A percentile compares a stretch with the other conserved stretches of the same genome.
Conservation (phyloP, 176 grass and related monocot genomes). For the Avena atlantica region DNA sequence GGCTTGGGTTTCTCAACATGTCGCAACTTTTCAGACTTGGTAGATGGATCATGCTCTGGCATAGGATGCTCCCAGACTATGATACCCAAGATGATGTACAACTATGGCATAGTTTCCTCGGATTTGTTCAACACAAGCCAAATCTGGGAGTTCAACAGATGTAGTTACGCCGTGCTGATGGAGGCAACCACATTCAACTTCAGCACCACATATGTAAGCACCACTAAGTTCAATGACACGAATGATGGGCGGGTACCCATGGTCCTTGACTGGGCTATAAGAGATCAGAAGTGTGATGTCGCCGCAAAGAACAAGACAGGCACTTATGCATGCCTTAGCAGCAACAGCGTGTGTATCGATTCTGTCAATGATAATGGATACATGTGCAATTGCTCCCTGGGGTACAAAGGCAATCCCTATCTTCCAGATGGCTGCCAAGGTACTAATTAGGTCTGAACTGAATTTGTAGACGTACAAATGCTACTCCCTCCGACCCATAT, state of each 20-base stretch:
- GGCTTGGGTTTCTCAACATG: conserved; percentile 45
- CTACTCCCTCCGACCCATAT: too few species aligned
- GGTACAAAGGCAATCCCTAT: conserved; percentile 32
- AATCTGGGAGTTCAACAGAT: background rate
- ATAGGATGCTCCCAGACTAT: conserved; percentile 44
- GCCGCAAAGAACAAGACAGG: background rate
- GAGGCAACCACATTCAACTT: conserved; percentile 8
- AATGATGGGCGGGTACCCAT: rapidly evolving
- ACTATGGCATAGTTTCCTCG: rapidly evolving
- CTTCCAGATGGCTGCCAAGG: conserved; percentile 26
- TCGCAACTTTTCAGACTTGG: rapidly evolving
- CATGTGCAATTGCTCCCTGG: background rate
- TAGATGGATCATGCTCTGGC: conserved; percentile 1
- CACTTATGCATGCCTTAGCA: conserved; percentile 8
- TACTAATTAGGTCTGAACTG: background rate
- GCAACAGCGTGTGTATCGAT: background rate
- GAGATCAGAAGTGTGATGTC: rapidly evolving
- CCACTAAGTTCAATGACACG: background rate
- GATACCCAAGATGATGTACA: background rate
- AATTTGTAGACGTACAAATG: background rate
- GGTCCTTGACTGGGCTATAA: background rate
- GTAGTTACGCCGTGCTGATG: conserved; percentile 16
- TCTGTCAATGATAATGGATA: background rate
- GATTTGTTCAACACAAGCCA: background rate
- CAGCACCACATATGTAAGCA: background rate